Conservation (phyloP, 2,329 filamentous ascomycete genomes). For the Monosporascus sp. region DNA sequence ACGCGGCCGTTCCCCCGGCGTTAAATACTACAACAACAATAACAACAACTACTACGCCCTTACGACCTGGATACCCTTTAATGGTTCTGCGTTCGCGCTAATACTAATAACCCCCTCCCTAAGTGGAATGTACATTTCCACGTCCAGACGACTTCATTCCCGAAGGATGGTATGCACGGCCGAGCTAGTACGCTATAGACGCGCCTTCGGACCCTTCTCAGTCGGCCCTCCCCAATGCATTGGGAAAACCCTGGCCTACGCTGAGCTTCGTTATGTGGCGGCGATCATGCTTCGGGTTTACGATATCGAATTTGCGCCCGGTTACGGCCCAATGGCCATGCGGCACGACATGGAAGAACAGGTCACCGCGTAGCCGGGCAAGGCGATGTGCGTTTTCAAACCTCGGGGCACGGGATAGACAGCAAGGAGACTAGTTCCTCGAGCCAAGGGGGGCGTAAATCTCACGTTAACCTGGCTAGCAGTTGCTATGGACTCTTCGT, state of each 20-base stretch:
- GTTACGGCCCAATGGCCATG: neutral
- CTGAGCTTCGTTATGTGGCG: conserved; percentile 10
- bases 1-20: no score
- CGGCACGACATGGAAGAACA: neutral
- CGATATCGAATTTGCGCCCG: conserved; percentile 11
- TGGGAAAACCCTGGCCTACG: conserved; percentile 12
- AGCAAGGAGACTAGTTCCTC: no score
- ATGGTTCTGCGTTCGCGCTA: neutral
- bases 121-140: conserved; percentile 15
- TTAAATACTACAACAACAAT: no score
- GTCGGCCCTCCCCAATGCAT: conserved; percentile 11
- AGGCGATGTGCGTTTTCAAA: neutral
- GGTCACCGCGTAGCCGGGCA: neutral
- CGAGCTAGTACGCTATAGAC: conserved; percentile 15
- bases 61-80: no score
- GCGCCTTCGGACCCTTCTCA: conserved; percentile 13
- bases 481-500: no score
- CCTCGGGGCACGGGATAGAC: neutral
- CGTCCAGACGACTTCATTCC: conserved; percentile 14
- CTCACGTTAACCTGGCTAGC: no score
- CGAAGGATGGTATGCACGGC: conserved; percentile 14
- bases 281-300: conserved; percentile 9
- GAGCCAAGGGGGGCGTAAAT: no score
- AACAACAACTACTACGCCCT: no score
- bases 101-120: neutral